Base-by-base conservation (phyloP, 192 early-diverging fungal species). In the Coemansia sp. region DNA sequence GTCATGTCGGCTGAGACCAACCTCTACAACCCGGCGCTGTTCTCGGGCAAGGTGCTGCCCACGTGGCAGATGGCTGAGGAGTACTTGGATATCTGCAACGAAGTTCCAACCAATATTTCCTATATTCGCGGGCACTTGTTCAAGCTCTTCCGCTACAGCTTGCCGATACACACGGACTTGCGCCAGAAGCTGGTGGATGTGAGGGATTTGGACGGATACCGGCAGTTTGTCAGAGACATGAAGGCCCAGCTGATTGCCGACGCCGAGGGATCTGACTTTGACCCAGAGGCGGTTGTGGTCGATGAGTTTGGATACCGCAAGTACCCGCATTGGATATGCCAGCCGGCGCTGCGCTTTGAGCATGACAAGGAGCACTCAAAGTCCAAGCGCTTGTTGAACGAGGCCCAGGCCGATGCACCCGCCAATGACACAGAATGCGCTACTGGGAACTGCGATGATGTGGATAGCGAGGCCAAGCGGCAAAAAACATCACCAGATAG, bases 1-100 rank as follows among this genome's bases (percentile, higher is more conserved):
- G 92, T 98, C 45, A 99, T 99, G 97, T 86, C 91, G 3, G 96
- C 94, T 10, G 92, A 93, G 68, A 89, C 89, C 6, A 90, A 82
- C 62, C 77, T 94, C 10, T 92, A 94, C 62, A 98, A 98, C 68
- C 97, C 96, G 0, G 91, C 91, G 6, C 60, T 98, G 8, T 98
- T 98, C 72, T 82, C 85, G 0, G 85, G 85, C 41, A 67, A 73
- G 14, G 77, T 90, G 35, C 86, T 88, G 25, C 86, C 87, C 6
- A 80, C 84, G 0, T 94, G 90, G 90, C 85, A 89, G 45, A 69
- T 97, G 62, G 93, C 93, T 6, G 77, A 89, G 28, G 95, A 95
- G 83, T 99, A 98, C 67, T 61, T 98, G 39, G 86, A 91, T 10
- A 97, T 99, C 52, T 93, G 91, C 69, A 73, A 79, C 25, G 67